Evolutionary conservation across 208 protist genomes (phyloP), one percentile per base, ranked within the genome.

Genomic region (Herpetomonas samuelpessoai): DNA sequence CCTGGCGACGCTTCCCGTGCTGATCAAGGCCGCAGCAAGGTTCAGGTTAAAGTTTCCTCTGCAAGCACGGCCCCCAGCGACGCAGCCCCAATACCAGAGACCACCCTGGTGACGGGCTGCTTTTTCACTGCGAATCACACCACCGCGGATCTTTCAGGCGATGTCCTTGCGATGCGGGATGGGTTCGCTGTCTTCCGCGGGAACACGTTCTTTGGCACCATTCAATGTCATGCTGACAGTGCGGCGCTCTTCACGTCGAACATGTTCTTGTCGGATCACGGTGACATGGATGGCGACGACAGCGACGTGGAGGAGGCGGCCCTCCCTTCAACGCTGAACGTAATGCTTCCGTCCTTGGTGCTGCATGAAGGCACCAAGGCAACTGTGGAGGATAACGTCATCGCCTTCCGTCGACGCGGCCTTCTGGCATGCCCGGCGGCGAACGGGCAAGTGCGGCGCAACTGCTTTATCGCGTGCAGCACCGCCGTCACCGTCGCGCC

Each of bases 121-220:
- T 85, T 80, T 41, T 95, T 95, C 50, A 19, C 35, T 0, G 49
- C 75, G 31, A 95, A 92, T 52, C 9, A n/a, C 38, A 31, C 27
- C 22, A 72, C 65, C 35, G 56, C 74, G 3, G 56, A 61, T 3
- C 66, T 48, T 3, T 61, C 48, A 19, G 86, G 89, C 18, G 89
- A 95, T 51, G 83, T 90, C 47, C 57, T 92, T 19, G 48, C 77
- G 25, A 64, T 81, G 39, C 62, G 79, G 39, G 46, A 58, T 18
- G 83, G 85, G 45, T 74, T 66, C 70, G 83, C 75, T 7, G 50
- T 66, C 26, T 88, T 95, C 50, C 64, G 68, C 22, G 55, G 71
- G n/a, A 88, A 79, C 65, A 52, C 84, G n/a, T 88, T 92, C 27
- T 57, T 58, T 22, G 89, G 86, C 45, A 88, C 76, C 28, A 67